Evolutionary conservation across 331 rosid genomes (phyloP), one percentile per base, ranked within the genome.

Genomic region (Phaseolus coccineus): DNA sequence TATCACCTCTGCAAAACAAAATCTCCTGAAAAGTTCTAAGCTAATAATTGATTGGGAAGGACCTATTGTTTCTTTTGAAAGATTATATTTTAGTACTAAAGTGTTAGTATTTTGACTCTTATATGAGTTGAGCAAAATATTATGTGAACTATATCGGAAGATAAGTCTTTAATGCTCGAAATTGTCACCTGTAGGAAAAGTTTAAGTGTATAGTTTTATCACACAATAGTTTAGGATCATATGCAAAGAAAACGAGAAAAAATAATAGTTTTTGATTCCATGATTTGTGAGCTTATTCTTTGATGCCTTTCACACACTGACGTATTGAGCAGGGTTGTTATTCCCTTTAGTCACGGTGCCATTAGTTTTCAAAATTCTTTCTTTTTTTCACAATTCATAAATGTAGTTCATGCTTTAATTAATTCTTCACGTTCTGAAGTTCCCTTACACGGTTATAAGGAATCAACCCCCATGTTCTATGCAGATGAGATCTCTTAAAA

Each of bases 401-500:
- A 59, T 67, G 28, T 31, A 66, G 69, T 35, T 48, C 56, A 50
- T 40, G 59, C 74, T 75, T 80, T 83, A 76, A 52, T 73, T 80
- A 77, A 73, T 44, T 46, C 79, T 44, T 69, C 84, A 77, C 81
- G 87, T 80, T 80, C 65, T 62, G 42, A 72, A 80, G 83, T 67
- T 72, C 57, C 78, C 80, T 73, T 69, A 40, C 83, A 77, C 30
- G 83, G 24, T 66, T 82, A 85, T 50, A 81, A 79, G 81, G 91
- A 73, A 84, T 85, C 92, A 82, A 77, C 69, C 27, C 81, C 84
- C 97, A 89, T 86, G 94, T 88, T 88, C 86, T 83, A 30, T 63
- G 85, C 69, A 79, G 80, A 76, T 62, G 74, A 73, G 85, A 77
- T 77, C 83, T 84, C 84, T 78, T 35, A 76, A 57, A 71, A 75